phyloP scores from a whole-genome alignment of 23 red algal genomes.

The Pyropia yezoensis region DNA sequence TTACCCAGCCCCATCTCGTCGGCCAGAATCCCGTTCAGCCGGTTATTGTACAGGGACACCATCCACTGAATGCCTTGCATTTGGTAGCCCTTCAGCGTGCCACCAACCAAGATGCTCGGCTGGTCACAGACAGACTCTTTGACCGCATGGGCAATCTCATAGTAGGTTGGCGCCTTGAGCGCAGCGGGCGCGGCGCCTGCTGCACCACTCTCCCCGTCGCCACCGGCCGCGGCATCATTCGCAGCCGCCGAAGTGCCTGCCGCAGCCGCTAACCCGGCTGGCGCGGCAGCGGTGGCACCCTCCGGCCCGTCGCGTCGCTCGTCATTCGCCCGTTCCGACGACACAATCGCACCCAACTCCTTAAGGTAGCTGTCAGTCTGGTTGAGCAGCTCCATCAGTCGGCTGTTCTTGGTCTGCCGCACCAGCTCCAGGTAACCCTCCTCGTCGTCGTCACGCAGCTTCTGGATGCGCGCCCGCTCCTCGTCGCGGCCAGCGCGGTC shows the following conservation, averaged over 20 bases:
- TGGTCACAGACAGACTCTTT: constrained; percentile 67
- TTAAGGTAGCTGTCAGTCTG: constrained; percentile 94
- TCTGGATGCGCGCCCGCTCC: constrained; percentile 83
- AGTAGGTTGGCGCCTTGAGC: constrained; percentile 30
- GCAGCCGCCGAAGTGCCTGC: not conserved
- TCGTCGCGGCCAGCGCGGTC: constrained; percentile 75
- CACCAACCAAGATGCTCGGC: constrained; percentile 64
- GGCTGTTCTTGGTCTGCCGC: constrained; percentile 86
- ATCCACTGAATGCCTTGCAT: constrained; percentile 95
- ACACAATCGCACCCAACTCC: constrained; percentile 81
- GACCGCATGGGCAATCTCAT: constrained; percentile 85
- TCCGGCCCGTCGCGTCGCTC: constrained; percentile 3
- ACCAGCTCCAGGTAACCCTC: constrained; percentile 95
- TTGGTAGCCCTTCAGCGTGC: constrained; percentile 93
- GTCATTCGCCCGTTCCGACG: constrained; percentile 56
- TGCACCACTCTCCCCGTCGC: constrained; percentile 36
- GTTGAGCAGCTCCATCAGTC: constrained; percentile 70
- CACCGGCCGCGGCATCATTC: constrained; percentile 13
- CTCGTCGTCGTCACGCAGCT: constrained; percentile 87
- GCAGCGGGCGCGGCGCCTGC: constrained; percentile 11
- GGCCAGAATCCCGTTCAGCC: constrained; percentile 89
- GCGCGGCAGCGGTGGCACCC: not conserved
- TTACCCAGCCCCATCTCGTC: constrained; percentile 99
- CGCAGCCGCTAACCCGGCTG: not conserved
- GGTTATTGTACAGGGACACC: constrained; percentile 93